Evolutionary conservation across 139 green algal species (phyloP).

Genomic region (Pseudopediastrum boryanum): DNA sequence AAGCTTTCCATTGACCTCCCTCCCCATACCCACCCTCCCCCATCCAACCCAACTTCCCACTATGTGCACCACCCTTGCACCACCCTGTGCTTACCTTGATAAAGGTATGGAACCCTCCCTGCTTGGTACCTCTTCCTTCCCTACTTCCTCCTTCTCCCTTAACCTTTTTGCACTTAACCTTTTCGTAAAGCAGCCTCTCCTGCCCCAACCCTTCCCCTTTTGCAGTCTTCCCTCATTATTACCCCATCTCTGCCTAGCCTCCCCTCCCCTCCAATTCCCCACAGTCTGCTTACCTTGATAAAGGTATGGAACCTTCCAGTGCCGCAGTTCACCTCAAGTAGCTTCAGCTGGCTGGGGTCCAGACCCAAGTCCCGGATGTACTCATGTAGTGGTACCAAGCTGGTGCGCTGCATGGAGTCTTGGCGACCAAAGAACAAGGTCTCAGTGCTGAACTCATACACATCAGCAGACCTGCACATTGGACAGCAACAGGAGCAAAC

Average conservation of each 20-base stretch:
- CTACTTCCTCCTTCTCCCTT: too few relatives aligned
- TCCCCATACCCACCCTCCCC: too few relatives aligned
- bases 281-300: constrained; percentile 64
- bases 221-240: too few relatives aligned
- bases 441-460: constrained; percentile 91
- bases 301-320: constrained; percentile 92
- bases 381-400: constrained; percentile 47
- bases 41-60: too few relatives aligned
- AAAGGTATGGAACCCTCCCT: constrained; percentile 90
- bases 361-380: constrained; percentile 8
- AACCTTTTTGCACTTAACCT: too few relatives aligned
- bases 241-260: too few relatives aligned
- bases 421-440: constrained; percentile 87
- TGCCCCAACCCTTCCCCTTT: too few relatives aligned
- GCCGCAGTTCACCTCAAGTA: constrained; percentile 85
- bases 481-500: constrained; percentile 14
- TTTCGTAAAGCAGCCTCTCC: too few relatives aligned
- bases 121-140: too few relatives aligned
- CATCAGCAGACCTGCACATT: constrained; percentile 49
- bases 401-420: constrained; percentile 81
- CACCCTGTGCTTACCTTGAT: constrained; percentile 74
- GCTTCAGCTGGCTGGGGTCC: constrained; percentile 32
- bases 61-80: too few relatives aligned
- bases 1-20: too few relatives aligned
- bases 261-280: background rate